Evolutionary conservation across 1,284 basidiomycete species (phyloP).

Genomic region (Malassezia dermatis): DNA sequence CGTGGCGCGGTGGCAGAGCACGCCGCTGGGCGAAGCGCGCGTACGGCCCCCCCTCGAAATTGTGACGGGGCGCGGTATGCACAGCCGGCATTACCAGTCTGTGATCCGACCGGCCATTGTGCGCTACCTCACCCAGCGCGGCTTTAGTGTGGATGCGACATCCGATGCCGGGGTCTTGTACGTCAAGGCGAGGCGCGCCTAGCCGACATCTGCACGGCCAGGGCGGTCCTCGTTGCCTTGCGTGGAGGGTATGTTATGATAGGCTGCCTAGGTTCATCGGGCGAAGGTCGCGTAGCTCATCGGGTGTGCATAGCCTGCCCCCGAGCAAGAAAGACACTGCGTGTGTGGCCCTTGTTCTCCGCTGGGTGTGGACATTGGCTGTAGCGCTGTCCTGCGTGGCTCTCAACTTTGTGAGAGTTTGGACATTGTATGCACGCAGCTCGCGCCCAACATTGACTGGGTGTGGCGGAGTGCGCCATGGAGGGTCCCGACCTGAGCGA

Average conservation of each 20-base stretch:
- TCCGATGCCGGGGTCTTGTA: constrained; percentile 10
- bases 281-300: neutral
- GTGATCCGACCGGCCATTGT: constrained; percentile 45
- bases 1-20: constrained; percentile 38
- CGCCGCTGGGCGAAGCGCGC: constrained; percentile 2
- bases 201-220: neutral
- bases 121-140: constrained; percentile 9
- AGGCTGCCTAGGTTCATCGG: neutral
- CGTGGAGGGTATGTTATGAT: neutral
- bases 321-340: neutral
- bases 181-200: constrained; percentile 4
- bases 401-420: neutral
- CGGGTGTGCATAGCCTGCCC: neutral
- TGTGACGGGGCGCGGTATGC: constrained; percentile 47
- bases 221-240: neutral
- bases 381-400: neutral
- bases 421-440: neutral
- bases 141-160: constrained; percentile 5
- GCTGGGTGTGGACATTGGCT: neutral
- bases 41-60: constrained; percentile 36
- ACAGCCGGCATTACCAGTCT: constrained; percentile 42
- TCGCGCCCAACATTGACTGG: neutral
- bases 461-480: constrained; percentile 5
- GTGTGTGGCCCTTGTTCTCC: neutral
- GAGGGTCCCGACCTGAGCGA: constrained; percentile 4